Percentiles rank a stretch among this genome's conserved stretches.
Conservation (phyloP, 73 alveolate species). For the Paramecium pentaurelia region DNA sequence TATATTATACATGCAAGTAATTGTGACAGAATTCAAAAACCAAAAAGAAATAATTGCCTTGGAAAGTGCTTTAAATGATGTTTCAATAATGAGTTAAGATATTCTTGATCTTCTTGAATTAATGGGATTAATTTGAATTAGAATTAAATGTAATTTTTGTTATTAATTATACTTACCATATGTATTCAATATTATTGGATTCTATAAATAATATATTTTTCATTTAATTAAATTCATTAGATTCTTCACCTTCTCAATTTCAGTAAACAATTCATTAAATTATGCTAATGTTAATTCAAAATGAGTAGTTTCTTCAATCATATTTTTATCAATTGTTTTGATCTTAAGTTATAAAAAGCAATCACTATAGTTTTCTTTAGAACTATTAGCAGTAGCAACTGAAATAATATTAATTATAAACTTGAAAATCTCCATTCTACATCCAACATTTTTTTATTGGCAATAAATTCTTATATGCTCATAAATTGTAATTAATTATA, state of each 20-base stretch:
- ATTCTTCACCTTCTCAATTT: conserved; percentile 45
- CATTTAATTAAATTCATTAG: conserved; percentile 27
- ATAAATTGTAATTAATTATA: not conserved
- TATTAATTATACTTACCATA: not conserved
- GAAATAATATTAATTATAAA: not conserved
- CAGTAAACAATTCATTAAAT: conserved; percentile 25
- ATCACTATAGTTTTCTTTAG: conserved; percentile 21
- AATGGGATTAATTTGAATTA: not conserved
- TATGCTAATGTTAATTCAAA: conserved; percentile 34
- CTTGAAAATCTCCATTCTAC: conserved; percentile 55
- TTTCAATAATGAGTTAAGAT: not conserved
- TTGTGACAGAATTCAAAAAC: not conserved
- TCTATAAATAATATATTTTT: not conserved
- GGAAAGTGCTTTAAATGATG: not conserved
- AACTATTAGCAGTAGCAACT: conserved; percentile 50
- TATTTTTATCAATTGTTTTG: conserved; percentile 21
- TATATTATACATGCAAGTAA: not conserved
- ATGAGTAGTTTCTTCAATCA: conserved; percentile 23
- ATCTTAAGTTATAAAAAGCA: conserved; percentile 9
- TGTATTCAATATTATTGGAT: not conserved
- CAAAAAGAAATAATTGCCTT: not conserved
- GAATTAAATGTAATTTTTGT: not conserved
- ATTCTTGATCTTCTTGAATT: not conserved
- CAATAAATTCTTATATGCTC: conserved; percentile 40
- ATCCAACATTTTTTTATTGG: conserved; percentile 26